Evolutionary conservation across 2,329 filamentous ascomycete genomes (phyloP).

Genomic region (Aureobasidium sp.): DNA sequence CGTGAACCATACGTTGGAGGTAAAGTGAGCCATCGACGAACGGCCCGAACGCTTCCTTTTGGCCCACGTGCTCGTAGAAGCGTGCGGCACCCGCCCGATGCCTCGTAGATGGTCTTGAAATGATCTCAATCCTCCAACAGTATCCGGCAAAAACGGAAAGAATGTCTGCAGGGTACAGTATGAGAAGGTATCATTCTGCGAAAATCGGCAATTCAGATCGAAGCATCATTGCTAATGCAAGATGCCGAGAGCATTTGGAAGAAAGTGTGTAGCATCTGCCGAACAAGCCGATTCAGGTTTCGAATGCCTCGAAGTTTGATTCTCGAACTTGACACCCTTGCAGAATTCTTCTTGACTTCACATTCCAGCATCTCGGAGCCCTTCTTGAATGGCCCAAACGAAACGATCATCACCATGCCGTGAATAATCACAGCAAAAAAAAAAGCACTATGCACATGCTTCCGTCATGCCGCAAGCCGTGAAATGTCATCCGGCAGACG

Average conservation of each 20-base stretch:
- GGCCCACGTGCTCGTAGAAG: constrained; percentile 2
- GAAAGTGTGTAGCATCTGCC: not conserved
- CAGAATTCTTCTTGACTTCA: not conserved
- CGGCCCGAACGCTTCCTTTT: not conserved
- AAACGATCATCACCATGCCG: not conserved
- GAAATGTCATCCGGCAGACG: not conserved
- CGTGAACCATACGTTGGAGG: not conserved
- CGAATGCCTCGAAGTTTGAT: not conserved
- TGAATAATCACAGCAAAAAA: not conserved
- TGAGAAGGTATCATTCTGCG: not conserved
- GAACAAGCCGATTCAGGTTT: not conserved
- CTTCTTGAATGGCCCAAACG: not conserved
- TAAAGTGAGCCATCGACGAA: not conserved
- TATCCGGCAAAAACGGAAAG: not conserved
- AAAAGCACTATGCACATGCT: not conserved
- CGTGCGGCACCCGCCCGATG: not conserved
- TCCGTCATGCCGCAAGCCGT: not conserved
- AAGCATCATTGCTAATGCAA: not conserved
- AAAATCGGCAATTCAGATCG: not conserved
- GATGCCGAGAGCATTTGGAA: not conserved
- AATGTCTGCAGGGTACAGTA: no score
- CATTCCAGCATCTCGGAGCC: not conserved
- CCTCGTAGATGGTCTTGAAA: not conserved
- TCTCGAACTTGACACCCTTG: not conserved
- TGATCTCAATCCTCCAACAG: not conserved